Base-by-base conservation (phyloP, 495 filamentous ascomycete species). In the Articulospora tetracladia region DNA sequence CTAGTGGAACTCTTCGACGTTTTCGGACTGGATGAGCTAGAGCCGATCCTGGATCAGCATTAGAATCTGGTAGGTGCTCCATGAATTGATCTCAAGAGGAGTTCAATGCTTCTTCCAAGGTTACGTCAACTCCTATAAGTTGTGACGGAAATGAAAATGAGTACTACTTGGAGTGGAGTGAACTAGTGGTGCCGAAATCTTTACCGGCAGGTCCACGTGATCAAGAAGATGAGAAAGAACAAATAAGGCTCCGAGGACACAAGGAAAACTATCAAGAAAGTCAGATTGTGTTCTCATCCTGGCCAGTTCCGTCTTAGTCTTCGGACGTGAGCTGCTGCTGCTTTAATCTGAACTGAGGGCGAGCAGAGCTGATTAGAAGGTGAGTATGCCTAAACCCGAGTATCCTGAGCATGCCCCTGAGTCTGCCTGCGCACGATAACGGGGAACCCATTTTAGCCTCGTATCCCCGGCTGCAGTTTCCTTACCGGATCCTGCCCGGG, bases 391-490 rank as follows among this genome's bases (percentile, higher is more conserved):
- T 39, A n/a, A 39, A n/a, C 34, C n/a, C 34, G 34, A 39, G n/a
- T 39, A 39, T 10, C 34, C 34, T 39, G 34, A 39, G 34, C n/a
- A 39, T n/a, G n/a, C 34, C 10, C 10, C 34, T 10, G 10, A 39
- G 34, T 39, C 34, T 10, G 34, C 34, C 34, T 39, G 10, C 10
- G 34, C n/a, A 39, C n/a, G 34, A n/a, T 39, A 39, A 39, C 34
- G 10, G 34, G n/a, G 34, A 39, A n/a, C 10, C 34, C n/a, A 39
- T 39, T 39, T 39, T 39, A 39, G 76, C 78, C 58, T 50, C 44
- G n/a, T n/a, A n/a, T n/a, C n/a, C n/a, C n/a, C n/a, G n/a, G n/a
- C n/a, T n/a, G n/a, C n/a, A n/a, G n/a, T n/a, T n/a, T n/a, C n/a
- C n/a, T n/a, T n/a, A n/a, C n/a, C n/a, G n/a, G n/a, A n/a, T n/a